Percentiles rank a stretch among this genome's conserved stretches.
Evolutionary conservation across 75 land plant genomes (phyloP).

Genomic region (Sequoia sempervirens): DNA sequence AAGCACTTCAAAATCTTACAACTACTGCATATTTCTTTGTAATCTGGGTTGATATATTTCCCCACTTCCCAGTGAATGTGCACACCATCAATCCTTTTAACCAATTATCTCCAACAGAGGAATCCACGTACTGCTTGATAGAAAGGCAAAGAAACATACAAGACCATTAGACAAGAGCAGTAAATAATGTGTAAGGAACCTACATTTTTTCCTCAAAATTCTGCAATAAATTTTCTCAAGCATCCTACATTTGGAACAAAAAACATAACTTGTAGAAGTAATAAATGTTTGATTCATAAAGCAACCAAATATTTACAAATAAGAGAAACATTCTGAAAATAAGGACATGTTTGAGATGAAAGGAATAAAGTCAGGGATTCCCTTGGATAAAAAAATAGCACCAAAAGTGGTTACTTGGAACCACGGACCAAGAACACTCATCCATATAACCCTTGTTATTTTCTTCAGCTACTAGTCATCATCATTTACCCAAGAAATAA

Average conservation of each 20-base stretch:
- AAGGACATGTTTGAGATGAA: too few species aligned
- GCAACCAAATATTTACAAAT: background rate
- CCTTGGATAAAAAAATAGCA: too few species aligned
- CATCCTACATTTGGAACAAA: background rate
- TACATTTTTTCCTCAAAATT: background rate
- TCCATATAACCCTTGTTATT: background rate
- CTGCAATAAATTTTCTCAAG: background rate
- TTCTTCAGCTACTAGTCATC: background rate
- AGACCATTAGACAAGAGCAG: background rate
- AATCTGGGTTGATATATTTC: slow-evolving; percentile 22
- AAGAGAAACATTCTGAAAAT: background rate
- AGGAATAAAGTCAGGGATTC: background rate
- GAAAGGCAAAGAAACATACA: background rate
- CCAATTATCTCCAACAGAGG: slow-evolving; percentile 13
- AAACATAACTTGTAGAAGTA: background rate
- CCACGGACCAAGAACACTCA: background rate
- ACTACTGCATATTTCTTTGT: slow-evolving; percentile 25
- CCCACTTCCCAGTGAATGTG: slow-evolving; percentile 44
- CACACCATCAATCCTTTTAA: slow-evolving; percentile 27
- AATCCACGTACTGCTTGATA: slow-evolving; percentile 38
- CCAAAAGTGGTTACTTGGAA: background rate
- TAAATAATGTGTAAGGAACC: background rate
- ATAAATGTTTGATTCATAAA: background rate
- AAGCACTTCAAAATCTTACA: slow-evolving; percentile 18
- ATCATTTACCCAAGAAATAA: background rate